Percentiles rank a stretch among this genome's conserved stretches.
These are phyloP conservation scores for Coemansia sp. DNA, from an alignment of 192 early-diverging fungal genomes.

Conservation along the genomic window DNA sequence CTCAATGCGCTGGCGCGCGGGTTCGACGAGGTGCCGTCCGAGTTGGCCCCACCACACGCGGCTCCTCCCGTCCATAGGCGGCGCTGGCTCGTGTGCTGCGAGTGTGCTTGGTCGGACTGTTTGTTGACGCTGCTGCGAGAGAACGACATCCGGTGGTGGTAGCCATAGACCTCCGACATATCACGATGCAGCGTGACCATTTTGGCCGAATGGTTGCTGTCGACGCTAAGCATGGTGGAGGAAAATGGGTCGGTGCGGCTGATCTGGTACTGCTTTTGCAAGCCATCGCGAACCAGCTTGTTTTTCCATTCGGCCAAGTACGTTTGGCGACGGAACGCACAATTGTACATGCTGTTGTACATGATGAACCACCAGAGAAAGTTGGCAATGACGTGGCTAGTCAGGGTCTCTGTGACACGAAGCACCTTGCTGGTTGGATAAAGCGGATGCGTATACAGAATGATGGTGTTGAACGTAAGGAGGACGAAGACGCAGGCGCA, in stretches of 20 bases:
- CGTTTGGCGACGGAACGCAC: slow-evolving; percentile 29
- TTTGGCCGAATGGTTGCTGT: slow-evolving; percentile 22
- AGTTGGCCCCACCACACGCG: neutral
- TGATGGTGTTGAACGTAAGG: slow-evolving; percentile 42
- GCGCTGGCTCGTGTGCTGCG: neutral
- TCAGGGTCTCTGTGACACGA: slow-evolving; percentile 29
- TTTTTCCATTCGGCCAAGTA: slow-evolving; percentile 47
- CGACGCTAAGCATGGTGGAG: slow-evolving; percentile 35
- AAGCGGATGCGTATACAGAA: slow-evolving; percentile 43
- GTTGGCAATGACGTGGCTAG: slow-evolving; percentile 37
- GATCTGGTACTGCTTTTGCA: slow-evolving; percentile 55
- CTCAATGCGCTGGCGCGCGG: slow-evolving; percentile 14
- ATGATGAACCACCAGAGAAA: slow-evolving; percentile 58
- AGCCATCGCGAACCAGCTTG: slow-evolving; percentile 42
- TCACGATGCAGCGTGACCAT: slow-evolving; percentile 26
- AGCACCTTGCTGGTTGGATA: slow-evolving; percentile 23
- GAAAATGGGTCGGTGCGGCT: slow-evolving; percentile 43
- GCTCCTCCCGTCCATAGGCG: neutral
- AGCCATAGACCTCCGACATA: slow-evolving; percentile 23
- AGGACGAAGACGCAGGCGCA: slow-evolving; percentile 41
- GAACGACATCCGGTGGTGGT: slow-evolving; percentile 41
- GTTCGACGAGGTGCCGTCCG: neutral
- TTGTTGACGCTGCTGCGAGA: slow-evolving; percentile 19
- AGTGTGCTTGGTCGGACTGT: neutral
- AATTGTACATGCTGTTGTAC: slow-evolving; percentile 46